Evolutionary conservation across 305 asterid species (phyloP), one percentile per base, ranked within the genome.

Genomic region (Lippia alba): DNA sequence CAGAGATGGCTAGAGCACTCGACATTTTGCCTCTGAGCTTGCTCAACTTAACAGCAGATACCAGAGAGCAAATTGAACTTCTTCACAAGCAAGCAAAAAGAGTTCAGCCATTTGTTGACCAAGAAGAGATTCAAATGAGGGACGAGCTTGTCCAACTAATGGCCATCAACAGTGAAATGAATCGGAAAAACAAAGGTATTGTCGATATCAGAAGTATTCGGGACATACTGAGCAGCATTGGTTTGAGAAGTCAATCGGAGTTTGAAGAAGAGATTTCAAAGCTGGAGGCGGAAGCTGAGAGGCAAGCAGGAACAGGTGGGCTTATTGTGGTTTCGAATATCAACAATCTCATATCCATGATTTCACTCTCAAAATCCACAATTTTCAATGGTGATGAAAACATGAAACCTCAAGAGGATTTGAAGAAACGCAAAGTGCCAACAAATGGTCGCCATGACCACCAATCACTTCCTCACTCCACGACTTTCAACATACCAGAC

Each of bases 291-390:
- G 93, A 91, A 81, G 91, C 90, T 32, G 83, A 81, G 80, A 84
- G 82, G 70, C 95, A 91, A 82, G 95, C 92, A 10, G 94, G 97
- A 64, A 88, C 97, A 7, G 97, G 97, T 44, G 97, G 97, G 56
- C 82, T 85, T 11, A 77, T 82, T 7, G 90, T 87, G 20, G 86
- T 88, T 41, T 83, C 88, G 0, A 88, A 83, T 69, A 86, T 91
- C 58, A 84, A 88, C 40, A 91, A 85, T 71, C 88, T 91, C 58
- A 82, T 86, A 67, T 77, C 90, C 56, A 81, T 88, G 79, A 53
- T 91, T 67, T 82, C 96, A 18, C 61, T 74, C 33, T 78, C 87
- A 5, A 84, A 83, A 84, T 3, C 82, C 15, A 74, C 74, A 8
- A 58, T 80, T 63, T 75, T 79, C 70, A 61, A 58, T 8, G 80